These are phyloP conservation scores for Astrocystis sublimbata DNA, from an alignment of 495 filamentous ascomycete species.

Conservation along the genomic window DNA sequence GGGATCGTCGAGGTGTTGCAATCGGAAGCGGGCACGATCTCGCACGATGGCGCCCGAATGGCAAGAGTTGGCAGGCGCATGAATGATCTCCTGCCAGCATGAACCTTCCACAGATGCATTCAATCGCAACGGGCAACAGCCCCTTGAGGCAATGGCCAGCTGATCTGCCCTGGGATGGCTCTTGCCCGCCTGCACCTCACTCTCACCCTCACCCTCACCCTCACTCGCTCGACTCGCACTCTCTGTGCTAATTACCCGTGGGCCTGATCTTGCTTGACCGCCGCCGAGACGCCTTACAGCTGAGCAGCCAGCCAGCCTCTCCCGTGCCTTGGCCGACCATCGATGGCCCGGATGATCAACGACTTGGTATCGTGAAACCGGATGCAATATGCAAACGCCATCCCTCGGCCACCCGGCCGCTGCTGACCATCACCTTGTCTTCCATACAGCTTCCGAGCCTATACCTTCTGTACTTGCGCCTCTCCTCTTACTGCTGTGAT, in stretches of 20 bases:
- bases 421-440: background rate
- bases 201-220: background rate
- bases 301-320: background rate
- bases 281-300: background rate
- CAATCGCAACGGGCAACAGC: conserved; percentile 8
- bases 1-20: too few relatives aligned
- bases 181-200: too few relatives aligned
- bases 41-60: too few relatives aligned
- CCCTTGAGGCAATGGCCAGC: background rate
- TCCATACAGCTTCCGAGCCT: background rate
- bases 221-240: background rate
- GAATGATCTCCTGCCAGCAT: conserved; percentile 14
- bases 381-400: conserved; percentile 14
- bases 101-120: conserved; percentile 6
- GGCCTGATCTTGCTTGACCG: background rate
- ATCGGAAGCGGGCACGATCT: too few relatives aligned
- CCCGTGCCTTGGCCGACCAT: background rate
- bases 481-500: background rate
- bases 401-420: conserved; percentile 8
- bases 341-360: conserved; percentile 1
- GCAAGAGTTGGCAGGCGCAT: conserved; percentile 14
- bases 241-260: background rate
- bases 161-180: too few relatives aligned
- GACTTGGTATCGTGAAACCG: conserved; percentile 12
- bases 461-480: background rate